Evolutionary conservation across 352 stramenopile genomes (phyloP).

Genomic region (Phytophthora citrophthora): DNA sequence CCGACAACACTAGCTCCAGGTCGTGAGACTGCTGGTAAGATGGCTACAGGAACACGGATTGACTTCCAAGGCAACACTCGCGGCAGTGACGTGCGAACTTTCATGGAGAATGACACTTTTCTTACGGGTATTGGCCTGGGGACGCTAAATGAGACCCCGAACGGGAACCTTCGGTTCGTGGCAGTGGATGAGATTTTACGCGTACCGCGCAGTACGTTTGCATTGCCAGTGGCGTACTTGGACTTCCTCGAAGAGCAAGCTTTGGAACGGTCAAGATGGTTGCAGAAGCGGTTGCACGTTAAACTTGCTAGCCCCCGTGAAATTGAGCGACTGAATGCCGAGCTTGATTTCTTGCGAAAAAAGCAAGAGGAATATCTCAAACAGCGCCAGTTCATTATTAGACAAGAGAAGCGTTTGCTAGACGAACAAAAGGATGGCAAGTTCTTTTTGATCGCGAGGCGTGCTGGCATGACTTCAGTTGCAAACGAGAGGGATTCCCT

Average conservation of each 20-base stretch:
- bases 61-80: constrained; percentile 29
- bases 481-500: constrained; percentile 27
- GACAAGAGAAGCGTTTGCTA: constrained; percentile 69
- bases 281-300: constrained; percentile 55
- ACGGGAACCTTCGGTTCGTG: constrained; percentile 50
- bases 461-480: constrained; percentile 24
- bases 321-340: constrained; percentile 42
- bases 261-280: constrained; percentile 50
- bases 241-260: constrained; percentile 77
- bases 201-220: constrained; percentile 76
- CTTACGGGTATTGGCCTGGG: constrained; percentile 42
- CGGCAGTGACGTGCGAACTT: constrained; percentile 42
- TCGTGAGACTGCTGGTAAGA: constrained; percentile 35
- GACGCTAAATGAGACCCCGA: constrained; percentile 36
- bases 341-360: constrained; percentile 69
- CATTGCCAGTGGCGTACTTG: constrained; percentile 73
- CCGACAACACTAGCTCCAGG: constrained; percentile 57
- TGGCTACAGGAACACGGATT: constrained; percentile 17
- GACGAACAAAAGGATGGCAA: constrained; percentile 57
- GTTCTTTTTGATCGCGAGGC: constrained; percentile 45
- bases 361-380: constrained; percentile 82
- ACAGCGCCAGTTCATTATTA: constrained; percentile 79
- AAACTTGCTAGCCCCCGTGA: constrained; percentile 25
- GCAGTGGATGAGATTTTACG: constrained; percentile 83
- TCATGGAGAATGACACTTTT: constrained; percentile 77